Evolutionary conservation across 202 grass and related monocot genomes (phyloP).

Genomic region (Bolboschoenoplectus hybrid): DNA sequence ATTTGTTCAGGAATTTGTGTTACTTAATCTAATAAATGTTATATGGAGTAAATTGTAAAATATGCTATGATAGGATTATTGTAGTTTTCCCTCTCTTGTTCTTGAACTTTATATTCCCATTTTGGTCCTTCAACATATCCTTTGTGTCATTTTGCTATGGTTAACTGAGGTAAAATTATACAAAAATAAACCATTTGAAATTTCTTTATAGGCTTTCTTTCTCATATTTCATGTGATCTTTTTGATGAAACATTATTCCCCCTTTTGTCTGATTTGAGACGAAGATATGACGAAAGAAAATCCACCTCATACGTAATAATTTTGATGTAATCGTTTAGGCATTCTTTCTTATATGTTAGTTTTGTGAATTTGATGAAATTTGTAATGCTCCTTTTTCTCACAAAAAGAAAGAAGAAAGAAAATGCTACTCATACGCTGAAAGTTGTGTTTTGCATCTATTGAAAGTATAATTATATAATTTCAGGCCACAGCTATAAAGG

Average conservation of each 20-base stretch:
- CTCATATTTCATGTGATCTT: not conserved
- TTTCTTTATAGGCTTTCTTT: not conserved
- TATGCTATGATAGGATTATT: not conserved
- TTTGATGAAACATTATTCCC: not conserved
- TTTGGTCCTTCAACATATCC: not conserved
- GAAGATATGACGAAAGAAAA: too few relatives aligned
- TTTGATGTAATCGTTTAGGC: too few relatives aligned
- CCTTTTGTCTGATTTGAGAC: too few relatives aligned
- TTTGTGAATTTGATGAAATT: not conserved
- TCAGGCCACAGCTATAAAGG: constrained; percentile 90
- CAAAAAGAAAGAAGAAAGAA: not conserved
- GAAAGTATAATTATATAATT: not conserved
- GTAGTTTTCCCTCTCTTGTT: not conserved
- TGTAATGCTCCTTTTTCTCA: not conserved
- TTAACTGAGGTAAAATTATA: not conserved
- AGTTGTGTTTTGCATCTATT: not conserved
- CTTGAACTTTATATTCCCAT: not conserved
- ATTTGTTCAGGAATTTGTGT: constrained; percentile 8
- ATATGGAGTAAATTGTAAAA: not conserved
- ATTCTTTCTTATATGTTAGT: too few relatives aligned
- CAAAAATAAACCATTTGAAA: not conserved
- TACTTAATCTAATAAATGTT: not conserved
- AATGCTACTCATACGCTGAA: not conserved
- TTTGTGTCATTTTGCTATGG: not conserved
- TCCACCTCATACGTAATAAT: too few relatives aligned